Base-by-base conservation (phyloP, 1,139 yeast species). In the Suhomyces guaymorum region DNA sequence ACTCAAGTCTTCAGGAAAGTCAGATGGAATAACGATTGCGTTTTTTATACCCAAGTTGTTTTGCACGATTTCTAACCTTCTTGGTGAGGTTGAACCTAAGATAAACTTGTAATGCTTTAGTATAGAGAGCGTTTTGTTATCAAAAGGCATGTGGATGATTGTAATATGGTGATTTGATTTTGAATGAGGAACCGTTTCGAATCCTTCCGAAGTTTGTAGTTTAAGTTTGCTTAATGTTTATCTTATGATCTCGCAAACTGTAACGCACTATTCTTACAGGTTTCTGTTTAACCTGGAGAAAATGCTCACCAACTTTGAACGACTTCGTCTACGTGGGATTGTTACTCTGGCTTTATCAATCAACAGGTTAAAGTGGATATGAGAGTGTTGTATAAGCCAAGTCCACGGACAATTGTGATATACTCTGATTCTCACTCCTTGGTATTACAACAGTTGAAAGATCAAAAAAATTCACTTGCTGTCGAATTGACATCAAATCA, bases 11-110 rank as follows among this genome's bases (percentile, higher is more conserved):
- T 92, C 98, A 33, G 78, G 82, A 53, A 87, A 90, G 20, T 69
- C 63, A 7, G 87, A 83, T 17, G 77, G 73, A 1, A 70, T 52
- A 0, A 82, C 64, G 12, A 61, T 59, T 16, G 74, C 59, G 22
- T 80, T 55, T 1, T 59, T 38, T 32, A 90, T 61, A 0, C 89
- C 89, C 47, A 90, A 61, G 49, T 84, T 81, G 2, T 51, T 56
- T 11, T 61, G 49, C 23, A 92, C 54, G 15, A 92, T 82, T 41
- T 85, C 86, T 35, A 65, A 61, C 37, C 98, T 64, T 42, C 97
- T 70, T 1, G 95, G 94, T 0, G 97, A 89, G 2, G 85, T 73
- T 1, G 96, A 87, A 1, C 96, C 97, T 10, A 92, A 66, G 2
- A 88, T 65, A 15, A 88, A 64, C 23, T 63, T 41, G 44, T 48